Percentiles rank a stretch among this genome's conserved stretches.
Evolutionary conservation across 148 eudicot species (phyloP).

Genomic region (Amaranthus hypochondriacus): DNA sequence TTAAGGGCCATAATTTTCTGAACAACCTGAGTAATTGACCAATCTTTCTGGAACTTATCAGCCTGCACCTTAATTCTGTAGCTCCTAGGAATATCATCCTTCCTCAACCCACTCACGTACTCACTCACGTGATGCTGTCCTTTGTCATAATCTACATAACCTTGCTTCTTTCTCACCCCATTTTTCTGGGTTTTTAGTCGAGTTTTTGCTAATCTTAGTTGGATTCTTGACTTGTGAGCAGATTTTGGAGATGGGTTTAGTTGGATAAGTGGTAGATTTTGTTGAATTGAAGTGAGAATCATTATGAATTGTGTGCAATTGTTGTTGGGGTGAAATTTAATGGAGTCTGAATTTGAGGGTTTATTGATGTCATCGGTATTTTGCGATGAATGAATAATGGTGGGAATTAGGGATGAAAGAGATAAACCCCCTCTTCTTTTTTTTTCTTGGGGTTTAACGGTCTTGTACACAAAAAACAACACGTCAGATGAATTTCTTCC

Average conservation of each 20-base stretch:
- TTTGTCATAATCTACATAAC: conserved; percentile 56
- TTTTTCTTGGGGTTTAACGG: background rate
- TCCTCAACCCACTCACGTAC: conserved; percentile 57
- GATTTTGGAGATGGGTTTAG: conserved; percentile 16
- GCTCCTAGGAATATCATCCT: conserved; percentile 53
- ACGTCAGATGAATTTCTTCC: too few species aligned
- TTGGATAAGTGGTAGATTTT: conserved; percentile 12
- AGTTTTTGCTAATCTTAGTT: conserved; percentile 23
- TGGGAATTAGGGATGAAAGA: background rate
- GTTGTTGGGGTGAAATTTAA: conserved; percentile 12
- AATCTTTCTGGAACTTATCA: conserved; percentile 83
- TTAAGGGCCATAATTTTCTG: conserved; percentile 37
- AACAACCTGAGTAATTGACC: conserved; percentile 67
- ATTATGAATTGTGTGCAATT: conserved; percentile 11
- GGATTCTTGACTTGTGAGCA: conserved; percentile 7
- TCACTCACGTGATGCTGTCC: conserved; percentile 46
- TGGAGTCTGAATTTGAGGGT: conserved; percentile 21
- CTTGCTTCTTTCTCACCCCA: conserved; percentile 61
- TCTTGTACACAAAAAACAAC: too few species aligned
- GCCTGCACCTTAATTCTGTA: conserved; percentile 47
- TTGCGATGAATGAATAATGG: background rate
- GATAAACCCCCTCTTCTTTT: background rate
- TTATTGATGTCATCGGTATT: conserved; percentile 18
- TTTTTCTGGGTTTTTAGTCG: conserved; percentile 32
- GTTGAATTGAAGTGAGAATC: conserved; percentile 3